Conservation (phyloP, 306 rosid species). For the Rosa lucieae region DNA sequence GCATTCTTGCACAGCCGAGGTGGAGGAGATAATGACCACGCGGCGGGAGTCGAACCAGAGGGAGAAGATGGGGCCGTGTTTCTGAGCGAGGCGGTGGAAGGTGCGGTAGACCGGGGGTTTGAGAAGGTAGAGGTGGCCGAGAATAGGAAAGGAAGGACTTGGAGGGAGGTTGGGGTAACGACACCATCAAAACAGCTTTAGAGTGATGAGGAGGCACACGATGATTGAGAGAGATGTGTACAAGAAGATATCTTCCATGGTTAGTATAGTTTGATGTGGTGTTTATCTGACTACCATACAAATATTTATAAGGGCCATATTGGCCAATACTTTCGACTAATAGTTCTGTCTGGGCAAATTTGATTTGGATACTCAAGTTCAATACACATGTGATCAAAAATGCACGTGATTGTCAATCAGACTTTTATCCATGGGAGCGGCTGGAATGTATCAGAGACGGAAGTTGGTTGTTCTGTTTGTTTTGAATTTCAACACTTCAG, state of each 20-base stretch:
- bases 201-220: neutral
- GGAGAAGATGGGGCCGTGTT: slow-evolving; percentile 38
- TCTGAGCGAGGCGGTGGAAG: slow-evolving; percentile 26
- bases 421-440: no score
- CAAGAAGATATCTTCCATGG: neutral
- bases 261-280: neutral
- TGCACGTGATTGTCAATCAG: no score
- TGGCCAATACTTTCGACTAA: no score
- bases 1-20: slow-evolving; percentile 46
- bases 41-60: slow-evolving; percentile 33
- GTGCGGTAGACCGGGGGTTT: slow-evolving; percentile 35
- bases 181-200: neutral
- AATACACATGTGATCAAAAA: no score
- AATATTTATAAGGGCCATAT: no score
- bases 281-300: neutral
- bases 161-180: neutral
- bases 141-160: slow-evolving; percentile 31
- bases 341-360: neutral
- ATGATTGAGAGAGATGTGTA: neutral
- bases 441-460: no score
- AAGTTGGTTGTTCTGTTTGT: no score
- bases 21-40: slow-evolving; percentile 42
- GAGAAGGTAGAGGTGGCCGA: slow-evolving; percentile 52
- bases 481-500: no score
- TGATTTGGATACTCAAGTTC: no score